Conservation (phyloP, 768 basidiomycete genomes). For the Suillus weaverae region DNA sequence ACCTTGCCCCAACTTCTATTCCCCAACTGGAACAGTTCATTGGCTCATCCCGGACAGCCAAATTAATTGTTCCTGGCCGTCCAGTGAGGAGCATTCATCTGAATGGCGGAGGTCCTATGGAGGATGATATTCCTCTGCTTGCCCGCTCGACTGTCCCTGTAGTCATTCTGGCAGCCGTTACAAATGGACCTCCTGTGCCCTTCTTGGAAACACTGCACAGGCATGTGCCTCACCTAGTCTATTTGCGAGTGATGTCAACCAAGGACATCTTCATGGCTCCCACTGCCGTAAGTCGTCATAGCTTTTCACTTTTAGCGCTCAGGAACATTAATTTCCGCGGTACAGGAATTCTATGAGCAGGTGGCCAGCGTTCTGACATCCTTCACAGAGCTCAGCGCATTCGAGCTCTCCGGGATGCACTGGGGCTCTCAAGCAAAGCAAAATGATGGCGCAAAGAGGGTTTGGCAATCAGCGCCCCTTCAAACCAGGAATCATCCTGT, state of each 20-base stretch:
- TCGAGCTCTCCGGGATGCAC: constrained; percentile 76
- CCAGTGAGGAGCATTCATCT: constrained; percentile 66
- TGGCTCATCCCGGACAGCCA: constrained; percentile 58
- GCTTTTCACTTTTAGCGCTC: constrained; percentile 9
- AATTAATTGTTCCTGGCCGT: constrained; percentile 59
- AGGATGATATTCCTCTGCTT: constrained; percentile 53
- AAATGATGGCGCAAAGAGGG: constrained; percentile 41
- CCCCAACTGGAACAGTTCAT: constrained; percentile 55
- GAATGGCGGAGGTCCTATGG: constrained; percentile 57
- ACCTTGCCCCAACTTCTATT: constrained; percentile 37
- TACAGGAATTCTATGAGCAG: constrained; percentile 61
- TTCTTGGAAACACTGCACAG: constrained; percentile 56
- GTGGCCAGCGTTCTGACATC: constrained; percentile 57
- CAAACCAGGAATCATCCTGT: constrained; percentile 28
- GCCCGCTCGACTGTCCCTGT: constrained; percentile 51
- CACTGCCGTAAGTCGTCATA: constrained; percentile 44
- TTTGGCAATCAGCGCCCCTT: constrained; percentile 57
- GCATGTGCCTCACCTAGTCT: constrained; percentile 59
- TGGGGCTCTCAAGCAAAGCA: constrained; percentile 61
- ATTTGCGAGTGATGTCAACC: constrained; percentile 64
- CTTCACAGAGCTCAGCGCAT: constrained; percentile 60
- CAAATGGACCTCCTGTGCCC: constrained; percentile 55
- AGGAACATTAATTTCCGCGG: constrained; percentile 21
- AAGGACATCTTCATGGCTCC: constrained; percentile 51
- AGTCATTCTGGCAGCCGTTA: constrained; percentile 58